Percentiles rank a stretch among this genome's conserved stretches.
phyloP scores from a whole-genome alignment of 768 basidiomycete species.

The Suillus sp. region DNA sequence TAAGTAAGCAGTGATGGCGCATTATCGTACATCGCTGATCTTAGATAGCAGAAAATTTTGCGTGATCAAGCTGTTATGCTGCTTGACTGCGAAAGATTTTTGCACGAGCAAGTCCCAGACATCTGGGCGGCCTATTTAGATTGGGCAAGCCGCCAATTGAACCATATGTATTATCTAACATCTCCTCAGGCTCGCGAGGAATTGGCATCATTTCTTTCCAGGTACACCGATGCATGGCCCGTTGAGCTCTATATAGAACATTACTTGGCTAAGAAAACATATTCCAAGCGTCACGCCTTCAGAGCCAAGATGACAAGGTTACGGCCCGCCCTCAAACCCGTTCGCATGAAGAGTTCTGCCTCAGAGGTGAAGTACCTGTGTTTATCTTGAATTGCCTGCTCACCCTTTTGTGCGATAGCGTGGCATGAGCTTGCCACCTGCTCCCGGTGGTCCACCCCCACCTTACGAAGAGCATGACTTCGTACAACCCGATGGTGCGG shows the following conservation, averaged over 20 bases:
- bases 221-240: conserved; percentile 6
- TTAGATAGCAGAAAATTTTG: background rate
- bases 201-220: background rate
- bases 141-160: background rate
- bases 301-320: background rate
- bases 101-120: background rate
- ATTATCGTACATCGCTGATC: background rate
- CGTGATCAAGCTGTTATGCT: background rate
- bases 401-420: background rate
- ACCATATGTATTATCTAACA: background rate
- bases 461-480: background rate
- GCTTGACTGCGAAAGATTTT: background rate
- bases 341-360: background rate
- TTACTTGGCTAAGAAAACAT: background rate
- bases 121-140: background rate
- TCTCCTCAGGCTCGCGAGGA: background rate
- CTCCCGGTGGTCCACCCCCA: background rate
- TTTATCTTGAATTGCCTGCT: background rate
- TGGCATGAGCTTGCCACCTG: background rate
- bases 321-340: background rate
- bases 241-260: conserved; percentile 2
- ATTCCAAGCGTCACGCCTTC: conserved; percentile 1
- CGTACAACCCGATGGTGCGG: too few species aligned
- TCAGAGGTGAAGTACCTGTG: background rate
- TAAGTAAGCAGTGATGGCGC: background rate